Evolutionary conservation across 805 yeast species (phyloP).

Genomic region (Spathaspora gorwiae): DNA sequence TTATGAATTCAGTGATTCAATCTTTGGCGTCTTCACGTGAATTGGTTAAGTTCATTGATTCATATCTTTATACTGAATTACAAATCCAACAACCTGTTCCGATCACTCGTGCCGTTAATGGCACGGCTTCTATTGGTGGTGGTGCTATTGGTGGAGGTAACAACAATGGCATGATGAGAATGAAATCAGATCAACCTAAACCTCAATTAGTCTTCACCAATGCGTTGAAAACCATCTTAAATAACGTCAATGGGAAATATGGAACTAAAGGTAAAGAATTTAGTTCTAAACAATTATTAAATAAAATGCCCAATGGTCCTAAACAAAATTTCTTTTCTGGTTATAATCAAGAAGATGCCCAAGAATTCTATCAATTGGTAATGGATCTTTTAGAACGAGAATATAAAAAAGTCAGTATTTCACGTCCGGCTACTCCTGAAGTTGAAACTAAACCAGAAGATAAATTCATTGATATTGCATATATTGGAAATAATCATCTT

Average conservation of each 20-base stretch:
- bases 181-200: constrained; percentile 17
- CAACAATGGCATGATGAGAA: constrained; percentile 2
- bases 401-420: constrained; percentile 25
- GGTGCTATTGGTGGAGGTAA: not conserved
- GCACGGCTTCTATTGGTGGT: not conserved
- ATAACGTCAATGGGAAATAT: constrained; percentile 54
- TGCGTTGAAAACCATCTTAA: constrained; percentile 48
- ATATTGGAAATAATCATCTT: constrained; percentile 11
- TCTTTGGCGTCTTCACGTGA: constrained; percentile 70
- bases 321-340: constrained; percentile 74
- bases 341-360: constrained; percentile 94
- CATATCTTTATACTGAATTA: constrained; percentile 23
- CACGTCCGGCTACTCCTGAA: constrained; percentile 20
- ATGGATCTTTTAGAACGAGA: constrained; percentile 64
- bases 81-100: constrained; percentile 19
- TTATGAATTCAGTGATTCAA: constrained; percentile 88
- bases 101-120: constrained; percentile 2
- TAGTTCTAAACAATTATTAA: constrained; percentile 55
- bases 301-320: constrained; percentile 73
- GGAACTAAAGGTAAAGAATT: constrained; percentile 53
- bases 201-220: constrained; percentile 44
- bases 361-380: constrained; percentile 84
- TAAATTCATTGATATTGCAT: constrained; percentile 18
- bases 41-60: constrained; percentile 51
- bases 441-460: constrained; percentile 10